A percentile compares a stretch with the other conserved stretches of the same genome.
Conservation (phyloP, 345 rosid species). For the Eutrema heterophyllum region DNA sequence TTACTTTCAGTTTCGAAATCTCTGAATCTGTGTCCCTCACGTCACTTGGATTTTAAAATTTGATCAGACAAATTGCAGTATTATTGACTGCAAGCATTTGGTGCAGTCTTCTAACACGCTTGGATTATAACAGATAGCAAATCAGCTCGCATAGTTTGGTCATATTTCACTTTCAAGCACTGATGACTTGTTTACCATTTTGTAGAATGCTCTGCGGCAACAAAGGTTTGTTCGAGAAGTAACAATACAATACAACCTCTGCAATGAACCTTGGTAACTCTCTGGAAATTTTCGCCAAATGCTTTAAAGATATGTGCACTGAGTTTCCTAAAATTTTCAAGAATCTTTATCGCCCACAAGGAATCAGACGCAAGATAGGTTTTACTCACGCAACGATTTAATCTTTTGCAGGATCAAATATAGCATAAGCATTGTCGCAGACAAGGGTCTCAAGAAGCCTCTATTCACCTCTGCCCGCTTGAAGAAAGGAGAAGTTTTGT, state of each 20-base stretch:
- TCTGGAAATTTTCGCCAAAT: not conserved
- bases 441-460: constrained; percentile 94
- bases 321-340: not conserved
- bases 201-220: constrained; percentile 93
- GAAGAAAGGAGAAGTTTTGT: constrained; percentile 97
- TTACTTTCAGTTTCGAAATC: not conserved
- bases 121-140: not conserved
- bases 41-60: not conserved
- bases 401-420: constrained; percentile 71
- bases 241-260: constrained; percentile 95
- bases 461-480: constrained; percentile 94
- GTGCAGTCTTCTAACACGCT: not conserved
- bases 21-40: not conserved
- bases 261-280: constrained; percentile 98
- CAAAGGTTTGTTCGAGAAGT: constrained; percentile 98
- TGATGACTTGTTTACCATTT: constrained; percentile 14
- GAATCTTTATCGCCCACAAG: not conserved
- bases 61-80: not conserved
- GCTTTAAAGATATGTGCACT: not conserved
- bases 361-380: not conserved
- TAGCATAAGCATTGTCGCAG: constrained; percentile 93
- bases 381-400: not conserved
- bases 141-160: not conserved
- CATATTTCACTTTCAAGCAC: not conserved
- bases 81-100: not conserved